A percentile compares a stretch with the other conserved stretches of the same genome.
Conservation (phyloP, 768 basidiomycete genomes). For the Termitomyces titanicus region DNA sequence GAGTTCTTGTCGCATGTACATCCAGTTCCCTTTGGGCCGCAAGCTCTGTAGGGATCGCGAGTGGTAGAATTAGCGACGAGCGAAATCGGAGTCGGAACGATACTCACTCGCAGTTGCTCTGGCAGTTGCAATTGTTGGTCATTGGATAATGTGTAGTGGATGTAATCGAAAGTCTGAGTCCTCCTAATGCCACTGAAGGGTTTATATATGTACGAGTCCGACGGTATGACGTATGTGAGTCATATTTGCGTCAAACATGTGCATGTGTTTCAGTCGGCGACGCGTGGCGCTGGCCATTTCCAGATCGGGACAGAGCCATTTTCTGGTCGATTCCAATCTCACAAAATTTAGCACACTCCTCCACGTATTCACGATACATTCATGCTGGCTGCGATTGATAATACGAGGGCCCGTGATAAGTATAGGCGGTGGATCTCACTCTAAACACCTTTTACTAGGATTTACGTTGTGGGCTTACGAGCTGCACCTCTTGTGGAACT, state of each 20-base stretch:
- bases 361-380: too few relatives aligned
- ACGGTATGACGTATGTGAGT: constrained; percentile 9
- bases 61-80: neutral
- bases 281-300: neutral
- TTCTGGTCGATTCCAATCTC: too few relatives aligned
- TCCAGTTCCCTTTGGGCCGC: constrained; percentile 33
- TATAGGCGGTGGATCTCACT: too few relatives aligned
- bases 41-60: constrained; percentile 21
- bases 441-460: too few relatives aligned
- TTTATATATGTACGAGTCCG: neutral
- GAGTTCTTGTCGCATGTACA: constrained; percentile 32
- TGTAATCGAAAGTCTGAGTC: neutral
- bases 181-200: neutral
- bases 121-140: constrained; percentile 28
- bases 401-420: too few relatives aligned
- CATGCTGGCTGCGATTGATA: too few relatives aligned
- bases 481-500: too few relatives aligned
- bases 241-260: neutral
- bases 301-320: neutral
- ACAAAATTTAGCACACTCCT: too few relatives aligned
- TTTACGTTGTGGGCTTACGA: too few relatives aligned
- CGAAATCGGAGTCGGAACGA: neutral
- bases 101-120: constrained; percentile 25
- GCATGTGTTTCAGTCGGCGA: constrained; percentile 2
- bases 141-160: constrained; percentile 7